A percentile compares a stretch with the other conserved stretches of the same genome.
phyloP scores from a whole-genome alignment of 495 filamentous ascomycete species.

The Penicillium ucsense region DNA sequence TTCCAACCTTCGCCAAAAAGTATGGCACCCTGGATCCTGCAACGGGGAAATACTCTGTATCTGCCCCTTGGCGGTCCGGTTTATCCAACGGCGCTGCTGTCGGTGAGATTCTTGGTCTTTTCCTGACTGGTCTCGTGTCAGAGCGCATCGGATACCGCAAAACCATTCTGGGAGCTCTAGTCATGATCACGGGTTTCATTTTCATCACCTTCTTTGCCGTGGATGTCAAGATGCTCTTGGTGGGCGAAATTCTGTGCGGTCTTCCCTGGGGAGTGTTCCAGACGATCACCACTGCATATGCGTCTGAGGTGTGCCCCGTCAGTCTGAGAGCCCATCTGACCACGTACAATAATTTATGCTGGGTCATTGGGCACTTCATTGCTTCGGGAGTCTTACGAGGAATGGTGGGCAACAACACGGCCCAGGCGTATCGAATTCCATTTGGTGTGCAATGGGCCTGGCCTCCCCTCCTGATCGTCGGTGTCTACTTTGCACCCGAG shows the following conservation, averaged over 20 bases:
- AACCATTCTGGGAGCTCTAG: conserved; percentile 60
- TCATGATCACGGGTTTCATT: conserved; percentile 55
- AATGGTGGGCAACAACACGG: conserved; percentile 44
- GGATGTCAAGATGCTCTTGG: conserved; percentile 56
- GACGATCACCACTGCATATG: conserved; percentile 68
- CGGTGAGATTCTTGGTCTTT: conserved; percentile 60
- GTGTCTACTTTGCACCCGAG: conserved; percentile 63
- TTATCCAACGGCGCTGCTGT: conserved; percentile 51
- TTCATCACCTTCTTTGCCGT: conserved; percentile 70
- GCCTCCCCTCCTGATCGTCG: conserved; percentile 64
- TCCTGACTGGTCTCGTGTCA: conserved; percentile 61
- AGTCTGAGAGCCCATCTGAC: conserved; percentile 68
- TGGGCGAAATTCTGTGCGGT: conserved; percentile 62
- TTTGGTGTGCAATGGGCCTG: conserved; percentile 81
- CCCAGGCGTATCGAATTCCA: conserved; percentile 60
- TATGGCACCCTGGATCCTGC: conserved; percentile 29
- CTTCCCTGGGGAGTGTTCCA: conserved; percentile 75
- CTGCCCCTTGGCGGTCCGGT: conserved; percentile 55
- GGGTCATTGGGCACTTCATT: conserved; percentile 72
- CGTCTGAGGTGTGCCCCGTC: conserved; percentile 66
- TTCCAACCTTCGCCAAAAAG: conserved; percentile 47
- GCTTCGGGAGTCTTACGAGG: conserved; percentile 61
- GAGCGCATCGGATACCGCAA: conserved; percentile 60
- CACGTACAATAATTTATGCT: conserved; percentile 75
- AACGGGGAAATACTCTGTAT: conserved; percentile 21